Evolutionary conservation across 768 basidiomycete species (phyloP).

Genomic region (Candolleomyces eurysporus): DNA sequence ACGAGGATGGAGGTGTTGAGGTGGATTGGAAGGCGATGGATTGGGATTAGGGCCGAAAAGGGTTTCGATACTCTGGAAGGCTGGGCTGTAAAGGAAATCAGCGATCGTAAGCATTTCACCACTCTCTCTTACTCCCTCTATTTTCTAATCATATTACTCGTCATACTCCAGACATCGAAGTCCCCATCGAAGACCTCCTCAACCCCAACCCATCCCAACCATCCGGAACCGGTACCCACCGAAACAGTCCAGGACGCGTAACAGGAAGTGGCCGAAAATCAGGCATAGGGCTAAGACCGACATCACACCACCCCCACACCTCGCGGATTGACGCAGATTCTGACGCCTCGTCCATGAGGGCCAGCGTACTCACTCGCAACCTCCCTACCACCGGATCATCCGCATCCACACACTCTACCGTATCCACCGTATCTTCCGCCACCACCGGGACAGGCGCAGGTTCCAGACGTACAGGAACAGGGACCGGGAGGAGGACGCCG

Average conservation of each 20-base stretch:
- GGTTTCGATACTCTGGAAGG: conserved; percentile 82
- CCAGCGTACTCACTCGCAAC: conserved; percentile 38
- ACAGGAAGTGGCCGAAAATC: no score
- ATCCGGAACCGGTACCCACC: conserved; percentile 9
- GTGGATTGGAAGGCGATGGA: conserved; percentile 70
- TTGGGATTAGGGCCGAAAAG: conserved; percentile 67
- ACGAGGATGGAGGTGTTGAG: conserved; percentile 53
- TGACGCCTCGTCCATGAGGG: conserved; percentile 44
- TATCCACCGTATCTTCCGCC: conserved; percentile 5
- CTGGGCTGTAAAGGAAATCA: conserved; percentile 89
- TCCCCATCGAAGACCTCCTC: conserved; percentile 72
- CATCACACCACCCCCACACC: conserved; percentile 31
- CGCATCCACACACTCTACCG: neutral
- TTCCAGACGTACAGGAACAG: neutral
- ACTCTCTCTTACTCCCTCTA: neutral
- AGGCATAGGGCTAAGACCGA: conserved; percentile 18
- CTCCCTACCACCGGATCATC: conserved; percentile 5
- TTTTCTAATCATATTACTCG: neutral
- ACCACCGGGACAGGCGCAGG: conserved; percentile 9
- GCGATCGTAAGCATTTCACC: conserved; percentile 54
- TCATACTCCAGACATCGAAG: conserved; percentile 79
- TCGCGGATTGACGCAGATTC: conserved; percentile 38
- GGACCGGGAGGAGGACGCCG: neutral
- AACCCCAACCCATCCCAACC: conserved; percentile 33
- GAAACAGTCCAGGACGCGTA: conserved; percentile 12